phyloP scores from a whole-genome alignment of 2,329 filamentous ascomycete genomes.

The Chaetomium globosum region DNA sequence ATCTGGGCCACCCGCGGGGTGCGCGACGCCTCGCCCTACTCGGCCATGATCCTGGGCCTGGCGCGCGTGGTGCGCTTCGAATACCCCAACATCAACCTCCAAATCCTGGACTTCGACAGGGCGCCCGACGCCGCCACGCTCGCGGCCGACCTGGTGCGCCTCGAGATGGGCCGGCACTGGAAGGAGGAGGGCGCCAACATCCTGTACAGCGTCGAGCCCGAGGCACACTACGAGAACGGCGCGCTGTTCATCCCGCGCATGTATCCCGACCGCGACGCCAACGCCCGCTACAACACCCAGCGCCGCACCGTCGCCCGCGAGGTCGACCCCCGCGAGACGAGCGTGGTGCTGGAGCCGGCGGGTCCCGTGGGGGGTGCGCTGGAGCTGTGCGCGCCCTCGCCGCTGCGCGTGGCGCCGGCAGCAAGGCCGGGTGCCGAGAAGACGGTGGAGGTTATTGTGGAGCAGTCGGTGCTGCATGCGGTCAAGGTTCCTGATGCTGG shows the following conservation, averaged over 20 bases:
- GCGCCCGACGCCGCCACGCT: not conserved
- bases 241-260: slow-evolving; percentile 21
- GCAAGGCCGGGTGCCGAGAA: not conserved
- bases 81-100: not conserved
- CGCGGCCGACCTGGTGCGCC: not conserved
- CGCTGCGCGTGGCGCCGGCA: not conserved
- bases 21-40: not conserved
- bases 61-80: not conserved
- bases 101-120: not conserved
- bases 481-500: not conserved
- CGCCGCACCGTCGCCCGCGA: not conserved
- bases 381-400: not conserved
- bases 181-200: not conserved
- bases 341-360: not conserved
- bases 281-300: slow-evolving; percentile 31
- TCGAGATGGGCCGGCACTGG: not conserved
- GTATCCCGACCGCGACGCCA: slow-evolving; percentile 16
- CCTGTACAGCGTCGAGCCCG: not conserved
- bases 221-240: slow-evolving; percentile 22
- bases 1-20: not conserved
- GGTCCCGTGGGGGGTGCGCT: not conserved
- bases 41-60: not conserved
- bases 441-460: not conserved
- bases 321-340: slow-evolving; percentile 1
- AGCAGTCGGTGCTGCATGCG: not conserved